Evolutionary conservation across 1,139 yeast genomes (phyloP).

Genomic region (Spencermartinsiella ligniputridi): DNA sequence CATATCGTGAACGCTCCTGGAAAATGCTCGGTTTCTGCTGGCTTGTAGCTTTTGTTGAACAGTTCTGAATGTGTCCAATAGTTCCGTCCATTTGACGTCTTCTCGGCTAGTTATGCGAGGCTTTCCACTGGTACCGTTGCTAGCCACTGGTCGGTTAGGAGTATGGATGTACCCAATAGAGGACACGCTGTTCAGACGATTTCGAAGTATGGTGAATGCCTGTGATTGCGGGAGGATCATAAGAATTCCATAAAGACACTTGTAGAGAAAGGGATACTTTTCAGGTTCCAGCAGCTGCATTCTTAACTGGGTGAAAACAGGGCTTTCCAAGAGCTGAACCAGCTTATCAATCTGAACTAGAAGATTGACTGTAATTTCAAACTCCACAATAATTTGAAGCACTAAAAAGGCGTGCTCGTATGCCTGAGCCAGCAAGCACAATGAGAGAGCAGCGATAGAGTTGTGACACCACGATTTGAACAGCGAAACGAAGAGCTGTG

Average conservation of each 20-base stretch:
- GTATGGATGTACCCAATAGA: slow-evolving; percentile 36
- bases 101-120: slow-evolving; percentile 9
- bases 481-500: slow-evolving; percentile 66
- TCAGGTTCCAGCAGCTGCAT: slow-evolving; percentile 86
- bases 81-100: slow-evolving; percentile 45
- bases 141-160: slow-evolving; percentile 15
- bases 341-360: slow-evolving; percentile 75
- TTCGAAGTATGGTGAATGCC: slow-evolving; percentile 79
- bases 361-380: slow-evolving; percentile 67
- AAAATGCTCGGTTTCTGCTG: slow-evolving; percentile 20
- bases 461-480: slow-evolving; percentile 93
- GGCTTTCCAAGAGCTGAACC: slow-evolving; percentile 79
- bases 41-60: slow-evolving; percentile 57
- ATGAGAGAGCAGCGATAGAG: slow-evolving; percentile 80
- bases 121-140: slow-evolving; percentile 10
- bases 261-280: slow-evolving; percentile 73
- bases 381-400: slow-evolving; percentile 67
- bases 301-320: slow-evolving; percentile 83
- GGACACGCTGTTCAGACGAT: slow-evolving; percentile 61
- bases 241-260: slow-evolving; percentile 83
- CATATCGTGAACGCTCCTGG: slow-evolving; percentile 12
- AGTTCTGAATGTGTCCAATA: slow-evolving; percentile 57
- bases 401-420: slow-evolving; percentile 84
- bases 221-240: slow-evolving; percentile 95
- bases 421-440: slow-evolving; percentile 83